Conservation (phyloP, 2,329 filamentous ascomycete genomes). For the Cercospora canescens region DNA sequence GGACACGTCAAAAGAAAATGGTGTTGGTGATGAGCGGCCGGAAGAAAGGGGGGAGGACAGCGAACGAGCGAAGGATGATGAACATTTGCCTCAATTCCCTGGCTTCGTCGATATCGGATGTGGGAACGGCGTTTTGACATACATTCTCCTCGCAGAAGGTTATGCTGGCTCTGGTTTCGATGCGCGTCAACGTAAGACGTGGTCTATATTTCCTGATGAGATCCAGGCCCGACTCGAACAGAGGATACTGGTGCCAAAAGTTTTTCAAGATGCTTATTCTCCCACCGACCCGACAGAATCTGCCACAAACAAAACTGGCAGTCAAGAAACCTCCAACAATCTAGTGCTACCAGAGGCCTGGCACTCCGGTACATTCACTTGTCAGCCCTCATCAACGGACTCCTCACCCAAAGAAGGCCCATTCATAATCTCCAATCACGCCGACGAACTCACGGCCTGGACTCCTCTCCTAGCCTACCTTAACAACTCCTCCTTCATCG, state of each 20-base stretch:
- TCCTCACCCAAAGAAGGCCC: conserved; percentile 53
- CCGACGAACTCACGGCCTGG: conserved; percentile 94
- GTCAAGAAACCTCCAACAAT: neutral
- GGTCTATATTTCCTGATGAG: conserved; percentile 66
- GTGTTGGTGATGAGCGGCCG: too few species aligned
- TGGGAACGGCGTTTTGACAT: conserved; percentile 87
- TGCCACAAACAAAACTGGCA: neutral
- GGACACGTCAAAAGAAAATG: neutral
- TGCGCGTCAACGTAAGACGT: conserved; percentile 80
- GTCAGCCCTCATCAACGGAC: conserved; percentile 4
- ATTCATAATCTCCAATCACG: conserved; percentile 96
- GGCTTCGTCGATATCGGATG: conserved; percentile 97
- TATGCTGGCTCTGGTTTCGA: conserved; percentile 91
- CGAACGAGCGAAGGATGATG: neutral
- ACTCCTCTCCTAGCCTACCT: conserved; percentile 82
- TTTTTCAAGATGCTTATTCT: conserved; percentile 32
- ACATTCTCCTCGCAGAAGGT: conserved; percentile 78
- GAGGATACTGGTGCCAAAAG: conserved; percentile 60
- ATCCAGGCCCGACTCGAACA: conserved; percentile 57
- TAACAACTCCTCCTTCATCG: conserved; percentile 78
- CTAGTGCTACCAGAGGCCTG: neutral
- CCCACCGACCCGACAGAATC: neutral
- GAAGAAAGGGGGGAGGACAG: neutral
- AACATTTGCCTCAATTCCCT: conserved; percentile 58
- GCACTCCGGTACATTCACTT: conserved; percentile 64